These are phyloP conservation scores for Plantago elongata DNA, from an alignment of 257 asterid species.

Conservation along the genomic window DNA sequence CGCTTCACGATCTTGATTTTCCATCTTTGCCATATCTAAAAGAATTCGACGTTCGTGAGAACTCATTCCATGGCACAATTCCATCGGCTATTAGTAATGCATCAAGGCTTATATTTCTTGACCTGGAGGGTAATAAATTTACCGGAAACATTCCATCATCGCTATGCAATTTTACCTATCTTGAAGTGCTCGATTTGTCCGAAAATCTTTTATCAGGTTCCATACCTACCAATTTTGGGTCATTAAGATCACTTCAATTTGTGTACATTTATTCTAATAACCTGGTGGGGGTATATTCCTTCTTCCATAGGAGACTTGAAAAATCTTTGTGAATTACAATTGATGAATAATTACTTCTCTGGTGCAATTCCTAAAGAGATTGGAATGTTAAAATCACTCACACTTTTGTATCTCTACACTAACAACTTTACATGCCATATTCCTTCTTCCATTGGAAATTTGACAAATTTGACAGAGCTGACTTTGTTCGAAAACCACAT, in stretches of 20 bases:
- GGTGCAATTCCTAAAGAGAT: conserved; percentile 25
- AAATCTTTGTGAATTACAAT: conserved; percentile 3
- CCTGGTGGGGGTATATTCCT: conserved; percentile 17
- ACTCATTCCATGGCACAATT: conserved; percentile 18
- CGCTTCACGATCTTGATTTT: conserved; percentile 22
- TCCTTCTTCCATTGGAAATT: conserved; percentile 24
- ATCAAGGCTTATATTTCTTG: background rate
- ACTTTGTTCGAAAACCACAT: conserved; percentile 16
- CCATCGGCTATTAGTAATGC: conserved; percentile 3
- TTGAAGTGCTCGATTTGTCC: conserved; percentile 12
- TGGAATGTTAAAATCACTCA: conserved; percentile 20
- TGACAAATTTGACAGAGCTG: conserved; percentile 2
- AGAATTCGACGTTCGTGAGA: background rate
- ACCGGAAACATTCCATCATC: background rate
- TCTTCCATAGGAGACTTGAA: conserved; percentile 13
- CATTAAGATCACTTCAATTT: too few relatives aligned
- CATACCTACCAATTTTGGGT: too few relatives aligned
- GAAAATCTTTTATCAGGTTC: too few relatives aligned
- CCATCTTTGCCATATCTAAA: conserved; percentile 15
- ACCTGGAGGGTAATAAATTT: background rate
- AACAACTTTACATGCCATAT: conserved; percentile 19
- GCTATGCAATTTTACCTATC: background rate
- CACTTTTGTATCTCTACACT: background rate
- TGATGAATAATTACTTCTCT: conserved; percentile 18
- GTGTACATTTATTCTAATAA: background rate